Conservation (phyloP, 2,329 filamentous ascomycete genomes). For the Knufia petricola region DNA sequence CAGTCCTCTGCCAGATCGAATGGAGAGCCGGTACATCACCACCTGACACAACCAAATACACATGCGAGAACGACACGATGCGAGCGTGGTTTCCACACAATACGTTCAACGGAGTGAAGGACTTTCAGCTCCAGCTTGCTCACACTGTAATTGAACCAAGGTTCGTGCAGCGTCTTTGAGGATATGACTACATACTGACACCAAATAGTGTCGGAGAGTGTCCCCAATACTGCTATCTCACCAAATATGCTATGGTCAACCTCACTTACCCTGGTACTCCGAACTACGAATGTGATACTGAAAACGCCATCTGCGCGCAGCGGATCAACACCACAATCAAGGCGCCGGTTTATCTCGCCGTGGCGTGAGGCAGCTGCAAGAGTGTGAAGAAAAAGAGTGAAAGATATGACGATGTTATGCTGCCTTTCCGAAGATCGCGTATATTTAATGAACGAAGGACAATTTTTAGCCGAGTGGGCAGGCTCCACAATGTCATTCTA, state of each 20-base stretch:
- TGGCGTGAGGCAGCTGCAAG: conserved; percentile 13
- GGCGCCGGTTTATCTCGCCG: conserved; percentile 13
- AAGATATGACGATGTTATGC: too few species aligned
- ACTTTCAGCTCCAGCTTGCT: conserved; percentile 15
- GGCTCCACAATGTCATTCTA: too few species aligned
- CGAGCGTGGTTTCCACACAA: conserved; percentile 11
- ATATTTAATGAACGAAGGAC: too few species aligned
- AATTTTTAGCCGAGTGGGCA: too few species aligned
- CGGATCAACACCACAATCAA: conserved; percentile 13
- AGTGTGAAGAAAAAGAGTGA: too few species aligned
- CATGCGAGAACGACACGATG: conserved; percentile 7
- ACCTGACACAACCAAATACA: conserved; percentile 9
- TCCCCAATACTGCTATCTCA: conserved; percentile 10
- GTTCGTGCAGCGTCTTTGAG: conserved; percentile 6
- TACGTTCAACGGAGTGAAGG: conserved; percentile 15
- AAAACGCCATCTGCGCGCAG: conserved; percentile 14
- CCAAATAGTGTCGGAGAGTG: background rate
- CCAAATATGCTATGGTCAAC: conserved; percentile 16
- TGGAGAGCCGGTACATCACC: conserved; percentile 17
- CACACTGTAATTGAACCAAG: conserved; percentile 19
- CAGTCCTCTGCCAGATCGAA: conserved; percentile 17
- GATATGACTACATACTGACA: background rate
- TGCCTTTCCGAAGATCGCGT: too few species aligned
- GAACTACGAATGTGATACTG: conserved; percentile 17
- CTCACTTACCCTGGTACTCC: conserved; percentile 14